Percentiles rank a stretch among this genome's conserved stretches.
Evolutionary conservation across 345 rosid species (phyloP).

Genomic region (Gossypium australe): DNA sequence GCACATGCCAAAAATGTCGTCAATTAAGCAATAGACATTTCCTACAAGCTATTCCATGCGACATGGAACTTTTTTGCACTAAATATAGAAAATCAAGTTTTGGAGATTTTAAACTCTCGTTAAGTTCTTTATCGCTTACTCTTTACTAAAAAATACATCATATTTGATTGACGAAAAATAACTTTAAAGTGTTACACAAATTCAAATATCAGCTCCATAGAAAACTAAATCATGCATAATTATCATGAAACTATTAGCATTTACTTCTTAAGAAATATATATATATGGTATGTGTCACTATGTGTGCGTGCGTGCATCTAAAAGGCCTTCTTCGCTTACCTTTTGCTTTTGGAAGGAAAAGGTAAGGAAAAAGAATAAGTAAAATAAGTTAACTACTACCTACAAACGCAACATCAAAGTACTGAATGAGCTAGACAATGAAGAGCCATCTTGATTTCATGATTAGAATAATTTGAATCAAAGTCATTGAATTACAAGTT

Average conservation of each 20-base stretch:
- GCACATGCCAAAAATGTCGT: neutral
- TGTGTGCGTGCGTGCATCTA: neutral
- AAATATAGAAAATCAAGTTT: neutral
- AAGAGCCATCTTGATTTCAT: neutral
- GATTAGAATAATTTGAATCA: neutral
- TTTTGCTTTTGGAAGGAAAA: neutral
- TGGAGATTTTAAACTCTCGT: neutral
- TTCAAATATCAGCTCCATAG: neutral
- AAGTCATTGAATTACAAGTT: neutral
- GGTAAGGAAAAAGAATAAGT: neutral
- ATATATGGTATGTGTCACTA: too few species aligned
- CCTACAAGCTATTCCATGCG: neutral
- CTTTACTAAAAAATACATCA: too few species aligned
- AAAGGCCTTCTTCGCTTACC: neutral
- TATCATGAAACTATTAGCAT: neutral
- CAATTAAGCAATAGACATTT: neutral
- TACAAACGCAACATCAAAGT: neutral
- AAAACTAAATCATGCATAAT: neutral
- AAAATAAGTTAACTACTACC: neutral
- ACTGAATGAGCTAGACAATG: neutral
- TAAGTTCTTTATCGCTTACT: too few species aligned
- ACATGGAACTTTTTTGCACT: neutral
- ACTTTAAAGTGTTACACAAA: neutral
- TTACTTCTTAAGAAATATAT: neutral
- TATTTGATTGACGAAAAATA: neutral